These are phyloP conservation scores for Ustilago curta DNA, from an alignment of 1,284 basidiomycete genomes.

Conservation along the genomic window DNA sequence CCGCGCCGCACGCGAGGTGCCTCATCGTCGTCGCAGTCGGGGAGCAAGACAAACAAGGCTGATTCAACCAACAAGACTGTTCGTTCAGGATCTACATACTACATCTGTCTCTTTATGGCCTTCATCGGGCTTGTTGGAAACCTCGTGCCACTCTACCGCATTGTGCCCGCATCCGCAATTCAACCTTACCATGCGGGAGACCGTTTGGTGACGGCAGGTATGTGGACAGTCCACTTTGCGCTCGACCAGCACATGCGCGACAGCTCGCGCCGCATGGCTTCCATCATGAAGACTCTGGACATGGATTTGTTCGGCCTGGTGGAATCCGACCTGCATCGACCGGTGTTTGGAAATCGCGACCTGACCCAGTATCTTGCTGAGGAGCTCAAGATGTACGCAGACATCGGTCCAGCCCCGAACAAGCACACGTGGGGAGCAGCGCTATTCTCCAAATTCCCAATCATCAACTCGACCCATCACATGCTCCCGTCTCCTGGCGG, in stretches of 20 bases:
- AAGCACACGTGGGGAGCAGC: conserved; percentile 82
- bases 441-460: conserved; percentile 77
- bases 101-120: conserved; percentile 47
- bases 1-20: neutral
- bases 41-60: conserved; percentile 23
- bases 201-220: conserved; percentile 83
- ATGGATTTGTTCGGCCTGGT: conserved; percentile 73
- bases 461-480: conserved; percentile 88
- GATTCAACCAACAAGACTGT: neutral
- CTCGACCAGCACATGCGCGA: conserved; percentile 66
- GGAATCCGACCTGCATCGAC: conserved; percentile 86
- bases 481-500: conserved; percentile 83
- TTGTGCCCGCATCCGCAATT: conserved; percentile 74
- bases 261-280: conserved; percentile 75
- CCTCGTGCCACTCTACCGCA: conserved; percentile 70
- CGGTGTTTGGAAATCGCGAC: conserved; percentile 89
- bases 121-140: conserved; percentile 38
- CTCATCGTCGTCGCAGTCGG: neutral
- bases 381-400: conserved; percentile 80
- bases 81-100: conserved; percentile 35
- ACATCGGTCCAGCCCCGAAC: conserved; percentile 86
- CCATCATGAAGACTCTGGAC: conserved; percentile 73
- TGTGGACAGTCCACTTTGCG: conserved; percentile 77
- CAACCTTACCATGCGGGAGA: conserved; percentile 78
- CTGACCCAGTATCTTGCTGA: conserved; percentile 63